These are phyloP conservation scores for Barnettozyma botsteinii DNA, from an alignment of 805 yeast genomes.

Conservation along the genomic window DNA sequence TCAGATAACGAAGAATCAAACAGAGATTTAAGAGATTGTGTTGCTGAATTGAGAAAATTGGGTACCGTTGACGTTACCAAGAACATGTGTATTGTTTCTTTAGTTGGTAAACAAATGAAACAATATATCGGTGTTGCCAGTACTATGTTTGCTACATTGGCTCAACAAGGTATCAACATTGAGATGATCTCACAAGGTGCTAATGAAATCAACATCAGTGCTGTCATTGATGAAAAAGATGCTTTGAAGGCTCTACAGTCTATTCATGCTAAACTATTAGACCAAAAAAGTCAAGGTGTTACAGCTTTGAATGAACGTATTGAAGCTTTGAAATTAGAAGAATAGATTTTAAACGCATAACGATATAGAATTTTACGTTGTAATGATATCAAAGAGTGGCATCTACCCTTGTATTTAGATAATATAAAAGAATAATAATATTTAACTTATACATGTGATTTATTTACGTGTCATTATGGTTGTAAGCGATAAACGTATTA, in stretches of 20 bases:
- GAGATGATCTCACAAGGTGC: slow-evolving; percentile 99
- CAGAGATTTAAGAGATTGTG: slow-evolving; percentile 59
- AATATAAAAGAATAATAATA: too few relatives aligned
- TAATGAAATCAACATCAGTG: slow-evolving; percentile 92
- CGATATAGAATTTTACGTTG: background rate
- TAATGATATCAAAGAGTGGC: background rate
- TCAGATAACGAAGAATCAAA: slow-evolving; percentile 54
- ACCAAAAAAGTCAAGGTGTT: slow-evolving; percentile 30
- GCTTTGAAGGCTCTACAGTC: slow-evolving; percentile 81
- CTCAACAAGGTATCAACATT: slow-evolving; percentile 86
- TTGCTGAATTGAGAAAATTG: slow-evolving; percentile 68
- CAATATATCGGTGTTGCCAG: slow-evolving; percentile 97
- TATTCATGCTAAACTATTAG: slow-evolving; percentile 72
- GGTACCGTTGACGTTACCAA: slow-evolving; percentile 89
- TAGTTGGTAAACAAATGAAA: slow-evolving; percentile 97
- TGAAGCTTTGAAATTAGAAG: slow-evolving; percentile 37
- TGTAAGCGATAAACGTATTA: too few relatives aligned
- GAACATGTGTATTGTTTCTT: slow-evolving; percentile 83
- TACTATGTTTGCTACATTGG: slow-evolving; percentile 89
- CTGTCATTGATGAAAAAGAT: slow-evolving; percentile 82
- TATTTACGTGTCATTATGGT: too few relatives aligned
- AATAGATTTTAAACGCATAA: slow-evolving; percentile 10
- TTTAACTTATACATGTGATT: too few relatives aligned
- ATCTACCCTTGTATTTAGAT: background rate
- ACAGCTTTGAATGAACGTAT: slow-evolving; percentile 37